These are phyloP conservation scores for Debaryomyces subglobosus DNA, from an alignment of 1,139 yeast genomes.

Conservation along the genomic window DNA sequence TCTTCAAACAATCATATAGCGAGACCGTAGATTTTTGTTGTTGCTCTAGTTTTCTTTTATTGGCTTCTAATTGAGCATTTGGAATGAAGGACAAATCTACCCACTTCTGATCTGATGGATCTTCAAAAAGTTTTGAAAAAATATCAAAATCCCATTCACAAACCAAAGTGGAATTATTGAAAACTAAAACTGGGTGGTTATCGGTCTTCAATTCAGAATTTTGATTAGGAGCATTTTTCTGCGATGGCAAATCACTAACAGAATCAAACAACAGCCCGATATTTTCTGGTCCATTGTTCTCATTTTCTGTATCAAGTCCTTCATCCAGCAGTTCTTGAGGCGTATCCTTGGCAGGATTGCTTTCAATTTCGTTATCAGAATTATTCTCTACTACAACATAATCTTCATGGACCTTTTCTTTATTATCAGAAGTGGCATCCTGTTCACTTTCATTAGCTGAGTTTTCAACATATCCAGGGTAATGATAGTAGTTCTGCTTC, in stretches of 20 bases:
- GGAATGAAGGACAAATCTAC: constrained; percentile 49
- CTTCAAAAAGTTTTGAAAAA: constrained; percentile 54
- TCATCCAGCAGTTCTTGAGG: constrained; percentile 18
- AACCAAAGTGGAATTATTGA: constrained; percentile 54
- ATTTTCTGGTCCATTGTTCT: constrained; percentile 13
- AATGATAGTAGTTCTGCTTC: constrained; percentile 37
- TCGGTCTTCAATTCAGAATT: constrained; percentile 8
- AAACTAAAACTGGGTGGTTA: constrained; percentile 28
- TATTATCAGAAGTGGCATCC: constrained; percentile 14
- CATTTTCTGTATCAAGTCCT: constrained; percentile 24
- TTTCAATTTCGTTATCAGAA: constrained; percentile 25
- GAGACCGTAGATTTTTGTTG: constrained; percentile 56
- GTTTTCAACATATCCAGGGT: constrained; percentile 22
- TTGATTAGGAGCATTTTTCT: neutral
- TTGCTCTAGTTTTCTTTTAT: constrained; percentile 40
- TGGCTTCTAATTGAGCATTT: constrained; percentile 56
- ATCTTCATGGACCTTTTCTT: constrained; percentile 17
- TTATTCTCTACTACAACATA: constrained; percentile 25
- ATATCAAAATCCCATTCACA: constrained; percentile 69
- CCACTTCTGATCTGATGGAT: constrained; percentile 56
- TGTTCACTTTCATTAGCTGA: constrained; percentile 23
- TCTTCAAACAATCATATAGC: constrained; percentile 71
- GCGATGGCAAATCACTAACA: constrained; percentile 12
- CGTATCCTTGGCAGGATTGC: constrained; percentile 14
- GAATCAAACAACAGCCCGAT: constrained; percentile 35